Evolutionary conservation across 305 asterid genomes (phyloP).

Genomic region (Ajuga reptans): DNA sequence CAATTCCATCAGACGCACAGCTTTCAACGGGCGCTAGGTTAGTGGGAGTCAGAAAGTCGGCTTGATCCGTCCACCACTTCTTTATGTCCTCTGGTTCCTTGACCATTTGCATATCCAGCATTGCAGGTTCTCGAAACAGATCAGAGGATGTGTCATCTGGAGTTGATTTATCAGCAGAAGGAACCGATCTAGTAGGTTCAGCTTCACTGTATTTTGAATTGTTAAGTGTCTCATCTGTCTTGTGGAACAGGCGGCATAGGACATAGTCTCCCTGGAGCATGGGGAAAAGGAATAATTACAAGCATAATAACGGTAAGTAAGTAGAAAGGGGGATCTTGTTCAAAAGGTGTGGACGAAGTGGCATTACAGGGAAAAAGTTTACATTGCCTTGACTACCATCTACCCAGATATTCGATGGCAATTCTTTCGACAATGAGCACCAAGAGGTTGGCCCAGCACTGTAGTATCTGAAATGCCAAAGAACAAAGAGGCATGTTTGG

Average conservation of each 20-base stretch:
- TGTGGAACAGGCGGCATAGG: constrained; percentile 64
- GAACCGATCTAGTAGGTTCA: constrained; percentile 35
- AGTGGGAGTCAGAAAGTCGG: constrained; percentile 26
- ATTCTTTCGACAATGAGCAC: neutral
- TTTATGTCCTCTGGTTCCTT: constrained; percentile 35
- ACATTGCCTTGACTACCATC: neutral
- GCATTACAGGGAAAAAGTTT: neutral
- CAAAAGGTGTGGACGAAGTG: neutral
- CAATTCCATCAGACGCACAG: constrained; percentile 33
- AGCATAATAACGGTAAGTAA: constrained; percentile 2
- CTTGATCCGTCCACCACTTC: constrained; percentile 28
- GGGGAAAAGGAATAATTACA: constrained; percentile 1
- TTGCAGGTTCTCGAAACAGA: constrained; percentile 36
- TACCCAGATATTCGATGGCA: neutral
- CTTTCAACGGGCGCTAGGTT: constrained; percentile 31
- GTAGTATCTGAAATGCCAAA: no score
- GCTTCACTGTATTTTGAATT: constrained; percentile 37
- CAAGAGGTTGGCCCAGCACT: neutral
- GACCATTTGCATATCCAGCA: constrained; percentile 24
- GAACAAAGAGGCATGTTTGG: no score
- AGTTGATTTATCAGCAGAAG: constrained; percentile 43
- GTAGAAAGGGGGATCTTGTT: neutral
- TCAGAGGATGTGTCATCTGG: constrained; percentile 50
- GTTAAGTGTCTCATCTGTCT: constrained; percentile 42
- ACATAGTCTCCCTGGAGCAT: constrained; percentile 55